A percentile compares a stretch with the other conserved stretches of the same genome.
phyloP scores from a whole-genome alignment of 257 asterid species.

The Ophiorrhiza pumila region DNA sequence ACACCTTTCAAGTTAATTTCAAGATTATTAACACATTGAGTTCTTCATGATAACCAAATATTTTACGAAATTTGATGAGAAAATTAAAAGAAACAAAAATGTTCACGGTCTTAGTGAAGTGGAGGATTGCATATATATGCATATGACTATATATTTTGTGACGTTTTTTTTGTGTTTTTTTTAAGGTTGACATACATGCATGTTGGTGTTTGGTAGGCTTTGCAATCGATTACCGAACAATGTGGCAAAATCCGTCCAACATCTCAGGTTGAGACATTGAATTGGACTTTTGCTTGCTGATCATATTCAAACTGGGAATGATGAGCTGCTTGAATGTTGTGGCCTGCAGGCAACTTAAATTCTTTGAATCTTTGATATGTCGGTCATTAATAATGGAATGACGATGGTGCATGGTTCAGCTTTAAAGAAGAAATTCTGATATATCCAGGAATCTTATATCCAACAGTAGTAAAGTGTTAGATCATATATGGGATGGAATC shows the following conservation, averaged over 20 bases:
- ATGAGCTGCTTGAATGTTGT: not conserved
- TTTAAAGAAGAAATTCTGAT: not conserved
- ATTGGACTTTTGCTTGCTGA: slow-evolving; percentile 5
- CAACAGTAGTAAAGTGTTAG: not conserved
- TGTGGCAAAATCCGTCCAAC: not conserved
- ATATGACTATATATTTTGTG: not conserved
- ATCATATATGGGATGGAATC: not conserved
- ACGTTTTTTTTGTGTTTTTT: no score
- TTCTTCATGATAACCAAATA: no score
- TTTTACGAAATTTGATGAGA: no score
- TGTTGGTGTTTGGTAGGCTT: not conserved
- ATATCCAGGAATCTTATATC: not conserved
- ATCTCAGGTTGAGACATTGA: not conserved
- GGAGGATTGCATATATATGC: no score
- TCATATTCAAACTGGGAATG: not conserved
- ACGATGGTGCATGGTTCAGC: no score
- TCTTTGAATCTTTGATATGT: not conserved
- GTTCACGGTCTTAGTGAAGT: no score
- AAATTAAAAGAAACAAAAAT: no score
- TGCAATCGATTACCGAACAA: not conserved
- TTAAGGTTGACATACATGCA: no score
- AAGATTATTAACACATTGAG: no score
- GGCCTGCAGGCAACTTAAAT: not conserved
- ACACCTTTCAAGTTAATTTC: no score
- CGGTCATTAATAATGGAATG: slow-evolving; percentile 7